phyloP scores from a whole-genome alignment of 768 basidiomycete species.

The Macrocybe gigantea region DNA sequence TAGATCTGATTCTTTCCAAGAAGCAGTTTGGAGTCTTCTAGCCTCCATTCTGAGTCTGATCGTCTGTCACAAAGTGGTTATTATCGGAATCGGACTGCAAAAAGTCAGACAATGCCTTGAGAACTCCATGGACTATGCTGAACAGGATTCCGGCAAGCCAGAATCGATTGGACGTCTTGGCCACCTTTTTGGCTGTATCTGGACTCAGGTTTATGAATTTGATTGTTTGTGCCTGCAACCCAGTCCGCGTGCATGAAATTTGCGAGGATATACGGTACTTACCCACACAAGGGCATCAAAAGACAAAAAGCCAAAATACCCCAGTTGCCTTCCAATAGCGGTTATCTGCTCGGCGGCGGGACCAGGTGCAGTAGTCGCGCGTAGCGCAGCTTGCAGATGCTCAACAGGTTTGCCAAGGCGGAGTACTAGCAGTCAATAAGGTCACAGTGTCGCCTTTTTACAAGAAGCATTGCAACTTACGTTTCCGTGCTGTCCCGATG shows the following conservation, averaged over 20 bases:
- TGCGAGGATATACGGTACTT: conserved; percentile 16
- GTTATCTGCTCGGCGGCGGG: conserved; percentile 68
- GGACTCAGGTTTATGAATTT: conserved; percentile 60
- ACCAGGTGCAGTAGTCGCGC: conserved; percentile 49
- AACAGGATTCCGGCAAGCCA: conserved; percentile 87
- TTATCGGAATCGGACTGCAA: no score
- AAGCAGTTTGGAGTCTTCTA: conserved; percentile 42
- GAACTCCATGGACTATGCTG: conserved; percentile 61
- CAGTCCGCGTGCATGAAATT: conserved; percentile 1
- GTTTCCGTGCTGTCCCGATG: conserved; percentile 79
- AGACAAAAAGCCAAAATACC: conserved; percentile 83
- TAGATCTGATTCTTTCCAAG: conserved; percentile 61
- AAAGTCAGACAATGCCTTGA: conserved; percentile 45
- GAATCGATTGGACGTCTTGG: conserved; percentile 69
- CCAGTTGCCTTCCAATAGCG: conserved; percentile 76
- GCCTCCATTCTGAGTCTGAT: conserved; percentile 56
- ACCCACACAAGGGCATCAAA: conserved; percentile 89
- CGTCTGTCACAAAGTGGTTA: conserved; percentile 30
- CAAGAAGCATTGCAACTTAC: conserved; percentile 36
- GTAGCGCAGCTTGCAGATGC: conserved; percentile 86
- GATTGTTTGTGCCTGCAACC: conserved; percentile 52
- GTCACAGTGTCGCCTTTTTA: conserved; percentile 2
- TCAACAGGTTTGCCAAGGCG: conserved; percentile 92
- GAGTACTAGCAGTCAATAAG: conserved; percentile 52
- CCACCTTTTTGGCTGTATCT: conserved; percentile 52